Conservation (phyloP, 768 basidiomycete genomes). For the Amanita fuliginea region DNA sequence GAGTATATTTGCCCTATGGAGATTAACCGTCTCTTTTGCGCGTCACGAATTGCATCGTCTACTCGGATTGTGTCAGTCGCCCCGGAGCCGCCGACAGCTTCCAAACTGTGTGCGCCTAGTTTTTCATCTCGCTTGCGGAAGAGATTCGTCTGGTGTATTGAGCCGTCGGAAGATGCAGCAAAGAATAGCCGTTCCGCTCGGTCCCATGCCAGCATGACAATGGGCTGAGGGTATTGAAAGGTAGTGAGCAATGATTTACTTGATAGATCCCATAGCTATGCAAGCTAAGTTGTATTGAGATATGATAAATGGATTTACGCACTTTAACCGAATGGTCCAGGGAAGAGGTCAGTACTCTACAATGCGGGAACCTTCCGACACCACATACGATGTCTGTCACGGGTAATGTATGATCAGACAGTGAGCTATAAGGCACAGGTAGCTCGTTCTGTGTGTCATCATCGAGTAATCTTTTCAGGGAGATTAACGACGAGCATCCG, state of each 20-base stretch:
- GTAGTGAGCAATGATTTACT: slow-evolving; percentile 72
- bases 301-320: slow-evolving; percentile 7
- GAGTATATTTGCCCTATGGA: slow-evolving; percentile 44
- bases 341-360: slow-evolving; percentile 70
- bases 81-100: slow-evolving; percentile 71
- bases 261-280: slow-evolving; percentile 72
- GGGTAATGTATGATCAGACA: slow-evolving; percentile 89
- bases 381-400: slow-evolving; percentile 78
- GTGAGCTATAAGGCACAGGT: slow-evolving; percentile 63
- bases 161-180: slow-evolving; percentile 67
- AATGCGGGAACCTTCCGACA: slow-evolving; percentile 66
- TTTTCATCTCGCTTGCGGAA: slow-evolving; percentile 54
- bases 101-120: slow-evolving; percentile 36
- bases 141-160: slow-evolving; percentile 70
- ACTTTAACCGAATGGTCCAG: slow-evolving; percentile 91
- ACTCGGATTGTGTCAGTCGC: slow-evolving; percentile 59
- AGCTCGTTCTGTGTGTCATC: slow-evolving; percentile 65
- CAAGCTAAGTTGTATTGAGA: slow-evolving; percentile 7
- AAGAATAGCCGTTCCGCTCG: slow-evolving; percentile 83
- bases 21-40: slow-evolving; percentile 51
- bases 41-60: slow-evolving; percentile 38
- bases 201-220: slow-evolving; percentile 67
- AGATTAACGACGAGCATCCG: slow-evolving; percentile 7
- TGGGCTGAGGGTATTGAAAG: slow-evolving; percentile 75
- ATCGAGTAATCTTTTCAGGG: slow-evolving; percentile 53